A percentile compares a stretch with the other conserved stretches of the same genome.
These are phyloP conservation scores for Amphibolis antarctica DNA, from an alignment of 106 monocot genomes.

Conservation along the genomic window DNA sequence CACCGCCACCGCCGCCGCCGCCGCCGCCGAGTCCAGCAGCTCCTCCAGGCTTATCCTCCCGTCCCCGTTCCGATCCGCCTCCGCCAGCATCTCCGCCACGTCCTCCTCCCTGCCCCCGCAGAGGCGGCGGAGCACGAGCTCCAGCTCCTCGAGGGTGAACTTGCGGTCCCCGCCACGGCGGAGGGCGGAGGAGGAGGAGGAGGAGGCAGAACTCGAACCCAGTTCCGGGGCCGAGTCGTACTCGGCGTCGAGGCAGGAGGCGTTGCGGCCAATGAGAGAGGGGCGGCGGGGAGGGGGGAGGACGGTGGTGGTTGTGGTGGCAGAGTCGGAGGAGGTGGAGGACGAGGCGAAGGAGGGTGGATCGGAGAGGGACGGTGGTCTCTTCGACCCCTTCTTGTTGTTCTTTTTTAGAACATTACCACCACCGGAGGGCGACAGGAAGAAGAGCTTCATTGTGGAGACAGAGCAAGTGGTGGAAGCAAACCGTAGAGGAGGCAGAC, in stretches of 20 bases:
- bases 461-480: too few species aligned
- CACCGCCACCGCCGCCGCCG: too few species aligned
- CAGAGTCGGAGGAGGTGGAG: neutral
- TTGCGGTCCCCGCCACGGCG: constrained; percentile 10
- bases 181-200: neutral
- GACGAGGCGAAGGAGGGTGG: neutral
- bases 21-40: too few species aligned
- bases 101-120: constrained; percentile 9
- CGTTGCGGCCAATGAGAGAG: constrained; percentile 13
- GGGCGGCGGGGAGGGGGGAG: neutral
- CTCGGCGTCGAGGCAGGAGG: constrained; percentile 17
- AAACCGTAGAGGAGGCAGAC: too few species aligned
- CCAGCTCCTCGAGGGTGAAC: constrained; percentile 17
- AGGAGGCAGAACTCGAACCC: too few species aligned
- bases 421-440: neutral
- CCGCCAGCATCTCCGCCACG: constrained; percentile 12
- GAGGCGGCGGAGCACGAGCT: constrained; percentile 13
- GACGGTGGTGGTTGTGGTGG: neutral
- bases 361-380: neutral
- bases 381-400: neutral
- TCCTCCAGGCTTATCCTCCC: constrained; percentile 18
- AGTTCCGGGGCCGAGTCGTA: neutral
- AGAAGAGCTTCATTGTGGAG: constrained; percentile 2
- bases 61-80: constrained; percentile 24
- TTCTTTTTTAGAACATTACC: neutral